Base-by-base conservation (phyloP, 129 eudicot species). In the Mikania micrantha region DNA sequence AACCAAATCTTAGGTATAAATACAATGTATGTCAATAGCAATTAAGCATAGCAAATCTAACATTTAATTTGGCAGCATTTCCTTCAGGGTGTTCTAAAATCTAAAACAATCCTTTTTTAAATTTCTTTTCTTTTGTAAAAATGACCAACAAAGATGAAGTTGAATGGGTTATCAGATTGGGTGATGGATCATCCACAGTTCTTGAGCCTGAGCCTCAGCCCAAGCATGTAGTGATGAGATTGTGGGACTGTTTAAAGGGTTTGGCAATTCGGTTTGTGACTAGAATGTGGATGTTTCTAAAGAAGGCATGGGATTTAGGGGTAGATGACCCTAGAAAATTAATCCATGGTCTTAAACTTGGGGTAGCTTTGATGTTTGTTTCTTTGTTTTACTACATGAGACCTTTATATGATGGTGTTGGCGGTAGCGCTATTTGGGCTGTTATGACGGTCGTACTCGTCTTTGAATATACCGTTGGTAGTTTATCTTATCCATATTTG, bases 271-370 rank as follows among this genome's bases (percentile, higher is more conserved):
- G 67, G 8, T 57, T 63, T 65, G 16, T 24, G 15, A 35, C 40
- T 56, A 66, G 39, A 45, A 17, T 70, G 17, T 16, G 42, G 57
- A 64, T 60, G 38, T 78, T 81, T 44, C 24, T 81, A 8, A 60
- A 61, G 9, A 76, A 74, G 59, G 79, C 81, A 11, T 81, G 90
- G 90, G 76, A 71, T 16, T 50, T 84, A 71, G 90, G 79, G 8
- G 66, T 66, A 17, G 84, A 81, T 74, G 90, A 84, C 68, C 90
- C 85, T 24, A 75, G 77, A 73, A 84, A 78, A 74, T 66, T 81
- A 38, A 71, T 58, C n/a, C 85, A 84, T 53, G 74, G 81, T 57
- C 50, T 84, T 40, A 84, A 82, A 49, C 84, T 84, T 7, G 85
- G 84, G 68, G 54, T 81, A 3, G 81, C 90, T 20, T 77, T 84